phyloP scores from a whole-genome alignment of 306 rosid genomes.

The Castanospermum australe region DNA sequence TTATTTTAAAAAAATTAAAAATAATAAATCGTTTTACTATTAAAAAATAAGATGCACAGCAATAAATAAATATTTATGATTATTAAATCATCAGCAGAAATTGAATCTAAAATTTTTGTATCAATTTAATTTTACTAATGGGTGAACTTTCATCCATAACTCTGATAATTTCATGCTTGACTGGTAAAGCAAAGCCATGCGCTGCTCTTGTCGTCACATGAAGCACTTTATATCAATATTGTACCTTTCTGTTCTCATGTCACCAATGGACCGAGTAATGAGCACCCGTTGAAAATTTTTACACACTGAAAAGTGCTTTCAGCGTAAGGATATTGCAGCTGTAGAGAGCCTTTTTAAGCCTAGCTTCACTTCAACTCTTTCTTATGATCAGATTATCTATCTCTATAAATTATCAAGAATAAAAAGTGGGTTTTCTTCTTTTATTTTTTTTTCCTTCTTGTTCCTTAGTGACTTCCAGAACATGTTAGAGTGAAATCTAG shows the following conservation, averaged over 20 bases:
- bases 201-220: slow-evolving; percentile 30
- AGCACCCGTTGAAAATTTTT: neutral
- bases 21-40: no score
- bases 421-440: no score
- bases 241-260: neutral
- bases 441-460: slow-evolving; percentile 36
- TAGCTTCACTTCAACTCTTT: slow-evolving; percentile 17
- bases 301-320: slow-evolving; percentile 5
- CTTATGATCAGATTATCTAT: neutral
- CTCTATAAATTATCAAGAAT: slow-evolving; percentile 1
- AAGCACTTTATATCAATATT: slow-evolving; percentile 26
- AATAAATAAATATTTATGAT: no score
- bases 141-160: no score
- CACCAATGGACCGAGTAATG: slow-evolving; percentile 5
- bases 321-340: neutral
- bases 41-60: no score
- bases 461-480: slow-evolving; percentile 41
- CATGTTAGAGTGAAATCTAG: slow-evolving; percentile 26
- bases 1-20: no score
- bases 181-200: slow-evolving; percentile 30
- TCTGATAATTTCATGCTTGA: slow-evolving; percentile 42
- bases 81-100: no score
- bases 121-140: no score
- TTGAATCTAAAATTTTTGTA: no score
- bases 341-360: neutral